Conservation (phyloP, 768 basidiomycete species). For the Serpula lacrymans region DNA sequence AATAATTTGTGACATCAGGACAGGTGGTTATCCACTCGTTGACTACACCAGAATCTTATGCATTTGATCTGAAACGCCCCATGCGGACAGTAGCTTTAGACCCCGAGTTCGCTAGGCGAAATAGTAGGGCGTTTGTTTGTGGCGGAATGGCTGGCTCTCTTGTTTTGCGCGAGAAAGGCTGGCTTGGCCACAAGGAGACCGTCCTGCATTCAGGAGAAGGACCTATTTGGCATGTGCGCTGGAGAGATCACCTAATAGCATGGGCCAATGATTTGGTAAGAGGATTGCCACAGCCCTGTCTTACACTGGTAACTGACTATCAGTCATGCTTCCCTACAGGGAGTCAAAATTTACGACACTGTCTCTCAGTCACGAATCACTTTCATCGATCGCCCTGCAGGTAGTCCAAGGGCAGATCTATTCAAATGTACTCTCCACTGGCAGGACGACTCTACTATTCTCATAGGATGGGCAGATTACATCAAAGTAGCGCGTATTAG, state of each 20-base stretch:
- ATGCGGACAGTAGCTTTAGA: slow-evolving; percentile 89
- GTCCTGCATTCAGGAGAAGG: slow-evolving; percentile 83
- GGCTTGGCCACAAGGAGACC: slow-evolving; percentile 93
- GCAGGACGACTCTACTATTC: slow-evolving; percentile 88
- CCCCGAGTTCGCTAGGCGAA: slow-evolving; percentile 80
- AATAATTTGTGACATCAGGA: slow-evolving; percentile 50
- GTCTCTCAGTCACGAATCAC: slow-evolving; percentile 73
- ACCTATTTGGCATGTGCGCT: slow-evolving; percentile 89
- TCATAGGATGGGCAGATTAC: slow-evolving; percentile 91
- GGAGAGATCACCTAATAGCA: slow-evolving; percentile 83
- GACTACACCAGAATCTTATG: slow-evolving; percentile 73
- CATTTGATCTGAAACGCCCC: slow-evolving; percentile 89
- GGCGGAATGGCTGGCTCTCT: slow-evolving; percentile 90
- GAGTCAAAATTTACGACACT: slow-evolving; percentile 92
- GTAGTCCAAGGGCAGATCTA: slow-evolving; percentile 88
- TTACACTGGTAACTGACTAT: neutral
- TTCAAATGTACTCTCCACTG: slow-evolving; percentile 92
- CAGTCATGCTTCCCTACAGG: slow-evolving; percentile 41
- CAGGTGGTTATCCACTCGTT: slow-evolving; percentile 87
- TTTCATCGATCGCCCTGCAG: slow-evolving; percentile 77
- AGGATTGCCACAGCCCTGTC: slow-evolving; percentile 4
- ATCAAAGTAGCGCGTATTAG: slow-evolving; percentile 88
- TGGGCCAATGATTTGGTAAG: slow-evolving; percentile 93
- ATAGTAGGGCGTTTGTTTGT: slow-evolving; percentile 77
- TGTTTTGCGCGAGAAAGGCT: slow-evolving; percentile 90